A percentile compares a stretch with the other conserved stretches of the same genome.
phyloP scores from a whole-genome alignment of 83 land plant species.

The Thuja plicata region DNA sequence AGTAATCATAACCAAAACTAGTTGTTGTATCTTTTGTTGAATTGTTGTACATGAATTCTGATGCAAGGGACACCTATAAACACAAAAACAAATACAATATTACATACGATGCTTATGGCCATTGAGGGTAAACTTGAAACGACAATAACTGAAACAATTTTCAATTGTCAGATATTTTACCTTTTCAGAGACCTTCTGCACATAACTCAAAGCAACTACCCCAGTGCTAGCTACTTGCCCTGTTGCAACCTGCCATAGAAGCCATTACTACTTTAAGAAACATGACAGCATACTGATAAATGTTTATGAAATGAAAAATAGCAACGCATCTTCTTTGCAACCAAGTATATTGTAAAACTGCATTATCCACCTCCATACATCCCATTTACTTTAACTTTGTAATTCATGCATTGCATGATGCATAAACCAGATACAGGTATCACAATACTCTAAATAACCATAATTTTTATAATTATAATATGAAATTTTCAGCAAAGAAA shows the following conservation, averaged over 20 bases:
- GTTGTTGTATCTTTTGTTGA: conserved; percentile 84
- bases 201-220: conserved; percentile 87
- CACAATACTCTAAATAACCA: background rate
- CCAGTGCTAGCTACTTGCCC: conserved; percentile 97
- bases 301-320: background rate
- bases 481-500: background rate
- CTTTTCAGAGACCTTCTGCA: conserved; percentile 98
- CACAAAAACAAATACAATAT: background rate
- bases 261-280: background rate
- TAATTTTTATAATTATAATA: background rate
- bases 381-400: background rate
- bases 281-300: background rate
- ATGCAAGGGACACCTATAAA: conserved; percentile 82
- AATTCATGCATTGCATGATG: background rate
- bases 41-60: conserved; percentile 92
- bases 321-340: background rate
- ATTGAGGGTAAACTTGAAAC: background rate
- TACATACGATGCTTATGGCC: background rate
- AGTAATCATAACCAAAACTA: conserved; percentile 94
- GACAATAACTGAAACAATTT: background rate
- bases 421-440: background rate
- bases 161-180: conserved; percentile 25
- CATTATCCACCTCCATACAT: background rate
- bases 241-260: conserved; percentile 76
- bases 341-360: background rate